These are phyloP conservation scores for Platismatia glauca DNA, from an alignment of 495 filamentous ascomycete species.

Conservation along the genomic window DNA sequence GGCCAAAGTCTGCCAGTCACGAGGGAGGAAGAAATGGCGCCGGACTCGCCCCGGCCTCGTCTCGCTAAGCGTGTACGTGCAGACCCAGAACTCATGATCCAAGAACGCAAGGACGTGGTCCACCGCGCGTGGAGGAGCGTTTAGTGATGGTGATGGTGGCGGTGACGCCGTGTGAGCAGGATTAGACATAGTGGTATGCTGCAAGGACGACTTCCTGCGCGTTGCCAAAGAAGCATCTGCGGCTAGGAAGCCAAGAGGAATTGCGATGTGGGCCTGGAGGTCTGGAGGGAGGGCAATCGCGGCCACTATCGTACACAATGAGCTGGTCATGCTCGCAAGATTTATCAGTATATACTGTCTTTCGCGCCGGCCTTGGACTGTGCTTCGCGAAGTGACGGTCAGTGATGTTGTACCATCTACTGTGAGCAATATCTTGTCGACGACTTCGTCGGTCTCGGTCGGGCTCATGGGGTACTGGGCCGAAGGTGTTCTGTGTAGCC, in stretches of 20 bases:
- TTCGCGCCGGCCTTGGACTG: neutral
- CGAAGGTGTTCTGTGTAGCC: neutral
- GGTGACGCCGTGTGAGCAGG: neutral
- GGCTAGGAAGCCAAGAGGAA: neutral
- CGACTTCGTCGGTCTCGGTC: neutral
- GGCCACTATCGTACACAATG: neutral
- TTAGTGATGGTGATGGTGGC: neutral
- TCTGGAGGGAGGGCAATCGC: neutral
- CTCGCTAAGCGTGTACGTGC: slow-evolving; percentile 8
- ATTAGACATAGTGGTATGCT: neutral
- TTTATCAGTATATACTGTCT: neutral
- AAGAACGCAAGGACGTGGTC: slow-evolving; percentile 11
- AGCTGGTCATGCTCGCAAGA: neutral
- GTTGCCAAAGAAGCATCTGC: neutral
- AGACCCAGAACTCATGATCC: slow-evolving; percentile 14
- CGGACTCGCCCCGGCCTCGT: neutral
- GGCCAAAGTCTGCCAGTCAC: slow-evolving; percentile 8
- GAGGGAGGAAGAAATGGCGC: slow-evolving; percentile 15
- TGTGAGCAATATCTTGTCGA: slow-evolving; percentile 4
- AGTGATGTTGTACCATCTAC: neutral
- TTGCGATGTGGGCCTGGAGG: neutral
- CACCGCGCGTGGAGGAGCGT: neutral
- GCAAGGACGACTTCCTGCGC: neutral
- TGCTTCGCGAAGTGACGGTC: neutral
- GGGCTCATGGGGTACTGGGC: slow-evolving; percentile 7